Base-by-base conservation (phyloP, 345 rosid species). In the Litchi chinensis region DNA sequence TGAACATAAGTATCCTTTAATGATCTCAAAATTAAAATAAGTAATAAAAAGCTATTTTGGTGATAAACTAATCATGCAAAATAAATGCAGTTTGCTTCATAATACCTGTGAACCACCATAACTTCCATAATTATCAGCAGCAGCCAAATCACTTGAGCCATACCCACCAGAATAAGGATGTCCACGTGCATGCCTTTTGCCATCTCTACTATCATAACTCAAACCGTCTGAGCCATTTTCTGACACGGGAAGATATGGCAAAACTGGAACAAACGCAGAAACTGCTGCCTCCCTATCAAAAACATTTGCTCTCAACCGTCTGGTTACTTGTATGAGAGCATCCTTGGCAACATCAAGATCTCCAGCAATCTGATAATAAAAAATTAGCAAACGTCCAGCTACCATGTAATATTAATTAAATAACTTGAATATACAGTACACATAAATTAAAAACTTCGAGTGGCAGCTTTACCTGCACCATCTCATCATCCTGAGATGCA, bases 311-410 rank as follows among this genome's bases (percentile, higher is more conserved):
- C 99, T 93, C 78, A 96, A 83, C 68, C 98, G 90, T 11, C 88
- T 89, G 50, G 90, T 85, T 77, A 96, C 85, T 87, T 93, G 97
- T 66, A 93, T 74, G 44, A 96, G 95, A 83, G 99, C 99, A 76
- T 93, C 99, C 89, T 96, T 94, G 78, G 95, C 98, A 81, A 89
- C 87, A 77, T 94, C 98, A 84, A 92, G 97, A 79, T 96, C 98
- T 78, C 99, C 99, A 64, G 95, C 79, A 19, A 96, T 94, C 99
- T 96, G 85, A 79, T 54, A 46, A 80, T 39, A 9, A 76, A 26
- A 81, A 78, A 74, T 32, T 41, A 74, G 70, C 48, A 71, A 69
- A 50, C 15, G 1, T 63, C 65, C 18, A 37, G 46, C 75, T 70
- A 59, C 65, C 12, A 15, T 28, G 48, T 65, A 9, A 18, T 66